phyloP scores from a whole-genome alignment of 176 grass and related monocot species.

The Olyra latifolia region DNA sequence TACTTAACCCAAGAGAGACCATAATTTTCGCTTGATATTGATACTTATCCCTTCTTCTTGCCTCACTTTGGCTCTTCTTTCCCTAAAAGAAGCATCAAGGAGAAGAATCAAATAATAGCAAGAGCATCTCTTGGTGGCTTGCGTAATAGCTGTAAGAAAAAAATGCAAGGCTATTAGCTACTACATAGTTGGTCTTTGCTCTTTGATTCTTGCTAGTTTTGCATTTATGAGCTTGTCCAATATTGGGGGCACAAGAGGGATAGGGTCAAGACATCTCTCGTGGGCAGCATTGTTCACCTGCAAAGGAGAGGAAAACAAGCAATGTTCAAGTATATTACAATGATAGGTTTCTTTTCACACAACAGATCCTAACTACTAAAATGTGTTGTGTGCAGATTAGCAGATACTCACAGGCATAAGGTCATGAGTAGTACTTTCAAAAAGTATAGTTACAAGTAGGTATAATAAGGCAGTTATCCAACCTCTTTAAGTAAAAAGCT shows the following conservation, averaged over 20 bases:
- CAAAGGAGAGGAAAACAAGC: conserved; percentile 23
- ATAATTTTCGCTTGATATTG: too few species aligned
- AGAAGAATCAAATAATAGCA: too few species aligned
- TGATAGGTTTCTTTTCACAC: neutral
- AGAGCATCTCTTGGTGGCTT: too few species aligned
- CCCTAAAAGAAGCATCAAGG: too few species aligned
- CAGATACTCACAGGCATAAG: neutral
- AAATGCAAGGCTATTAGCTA: conserved; percentile 8
- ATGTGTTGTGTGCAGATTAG: neutral
- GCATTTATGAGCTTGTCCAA: conserved; percentile 89
- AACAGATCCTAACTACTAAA: neutral
- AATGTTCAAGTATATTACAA: conserved; percentile 10
- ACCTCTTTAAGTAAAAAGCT: conserved; percentile 99
- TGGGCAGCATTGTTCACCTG: conserved; percentile 95
- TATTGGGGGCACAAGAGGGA: conserved; percentile 88
- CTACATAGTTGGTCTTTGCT: conserved; percentile 45
- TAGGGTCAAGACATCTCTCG: conserved; percentile 95
- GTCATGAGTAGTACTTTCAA: neutral
- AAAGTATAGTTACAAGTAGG: conserved; percentile 21
- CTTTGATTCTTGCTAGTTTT: conserved; percentile 80
- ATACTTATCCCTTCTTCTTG: too few species aligned
- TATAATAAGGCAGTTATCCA: conserved; percentile 26
- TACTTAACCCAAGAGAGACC: too few species aligned
- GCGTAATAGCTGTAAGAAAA: conserved; percentile 14
- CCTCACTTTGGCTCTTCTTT: too few species aligned